Conservation (phyloP, 2,329 filamentous ascomycete genomes). For the Phaeomoniella chlamydospora region DNA sequence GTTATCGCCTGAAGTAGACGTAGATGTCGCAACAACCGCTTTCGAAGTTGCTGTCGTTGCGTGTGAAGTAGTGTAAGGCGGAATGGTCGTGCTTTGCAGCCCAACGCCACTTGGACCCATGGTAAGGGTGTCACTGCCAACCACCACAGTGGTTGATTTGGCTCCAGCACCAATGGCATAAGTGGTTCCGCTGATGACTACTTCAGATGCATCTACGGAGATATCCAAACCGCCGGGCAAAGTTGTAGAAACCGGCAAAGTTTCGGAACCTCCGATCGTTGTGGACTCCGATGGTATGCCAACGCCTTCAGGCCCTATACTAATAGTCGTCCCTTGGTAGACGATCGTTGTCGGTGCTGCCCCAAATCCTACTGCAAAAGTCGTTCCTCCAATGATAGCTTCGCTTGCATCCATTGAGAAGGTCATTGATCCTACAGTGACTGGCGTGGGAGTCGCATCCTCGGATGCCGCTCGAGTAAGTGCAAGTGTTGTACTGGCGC, state of each 20-base stretch:
- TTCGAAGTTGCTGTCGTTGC: neutral
- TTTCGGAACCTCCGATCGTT: conserved; percentile 15
- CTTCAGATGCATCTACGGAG: conserved; percentile 11
- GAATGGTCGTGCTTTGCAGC: conserved; percentile 24
- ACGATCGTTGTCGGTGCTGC: conserved; percentile 28
- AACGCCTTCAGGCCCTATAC: conserved; percentile 36
- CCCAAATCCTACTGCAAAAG: conserved; percentile 36
- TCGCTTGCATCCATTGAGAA: conserved; percentile 11
- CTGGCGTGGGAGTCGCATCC: conserved; percentile 1
- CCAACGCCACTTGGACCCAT: conserved; percentile 36
- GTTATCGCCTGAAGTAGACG: neutral
- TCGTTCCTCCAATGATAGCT: conserved; percentile 32
- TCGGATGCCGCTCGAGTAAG: conserved; percentile 1
- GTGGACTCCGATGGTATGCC: conserved; percentile 18
- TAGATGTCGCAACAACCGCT: neutral
- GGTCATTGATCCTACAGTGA: conserved; percentile 9
- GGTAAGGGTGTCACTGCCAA: conserved; percentile 36
- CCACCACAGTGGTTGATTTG: conserved; percentile 27
- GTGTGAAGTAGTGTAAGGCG: conserved; percentile 6
- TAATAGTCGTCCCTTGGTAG: conserved; percentile 36
- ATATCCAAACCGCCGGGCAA: conserved; percentile 9
- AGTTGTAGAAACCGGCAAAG: neutral
- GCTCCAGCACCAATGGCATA: conserved; percentile 36
- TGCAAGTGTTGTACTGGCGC: conserved; percentile 5
- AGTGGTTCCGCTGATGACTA: conserved; percentile 33